Percentiles rank a stretch among this genome's conserved stretches.
These are phyloP conservation scores for Shiraia bambusicola DNA, from an alignment of 2,329 filamentous ascomycete genomes.

Conservation along the genomic window DNA sequence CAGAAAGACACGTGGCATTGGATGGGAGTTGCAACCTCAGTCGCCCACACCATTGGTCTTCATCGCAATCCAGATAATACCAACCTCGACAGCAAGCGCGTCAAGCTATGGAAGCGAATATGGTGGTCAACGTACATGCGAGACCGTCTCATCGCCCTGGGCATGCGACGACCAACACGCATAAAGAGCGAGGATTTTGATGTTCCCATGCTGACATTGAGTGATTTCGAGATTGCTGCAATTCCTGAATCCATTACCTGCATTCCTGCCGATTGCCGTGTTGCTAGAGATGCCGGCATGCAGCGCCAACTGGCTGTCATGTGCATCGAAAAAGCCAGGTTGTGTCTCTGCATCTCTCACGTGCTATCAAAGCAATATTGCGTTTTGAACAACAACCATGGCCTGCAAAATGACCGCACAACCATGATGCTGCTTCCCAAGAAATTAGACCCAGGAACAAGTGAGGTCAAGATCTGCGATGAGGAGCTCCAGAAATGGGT, in stretches of 20 bases:
- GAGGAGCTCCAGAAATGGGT: slow-evolving; percentile 77
- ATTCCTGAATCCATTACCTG: slow-evolving; percentile 68
- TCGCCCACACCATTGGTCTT: slow-evolving; percentile 90
- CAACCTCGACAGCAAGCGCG: slow-evolving; percentile 70
- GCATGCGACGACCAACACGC: slow-evolving; percentile 87
- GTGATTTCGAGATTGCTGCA: slow-evolving; percentile 77
- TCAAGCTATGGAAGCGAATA: slow-evolving; percentile 88
- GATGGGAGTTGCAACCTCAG: slow-evolving; percentile 93
- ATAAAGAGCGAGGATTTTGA: slow-evolving; percentile 94
- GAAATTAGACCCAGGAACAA: slow-evolving; percentile 78
- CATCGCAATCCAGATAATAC: slow-evolving; percentile 83
- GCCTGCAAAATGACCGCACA: slow-evolving; percentile 66
- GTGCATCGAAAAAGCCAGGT: slow-evolving; percentile 88
- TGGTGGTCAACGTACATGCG: slow-evolving; percentile 99
- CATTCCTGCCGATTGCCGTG: slow-evolving; percentile 68
- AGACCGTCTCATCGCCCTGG: slow-evolving; percentile 86
- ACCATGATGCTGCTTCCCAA: slow-evolving; percentile 91
- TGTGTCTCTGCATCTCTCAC: slow-evolving; percentile 85
- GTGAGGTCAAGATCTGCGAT: slow-evolving; percentile 78
- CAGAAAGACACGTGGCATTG: slow-evolving; percentile 98
- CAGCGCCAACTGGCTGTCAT: slow-evolving; percentile 79
- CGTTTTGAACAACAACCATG: slow-evolving; percentile 80
- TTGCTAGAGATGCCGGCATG: slow-evolving; percentile 69
- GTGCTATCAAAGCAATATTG: slow-evolving; percentile 92
- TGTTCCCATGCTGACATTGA: slow-evolving; percentile 81